phyloP scores from a whole-genome alignment of 129 eudicot genomes.

The Erigeron canadensis region DNA sequence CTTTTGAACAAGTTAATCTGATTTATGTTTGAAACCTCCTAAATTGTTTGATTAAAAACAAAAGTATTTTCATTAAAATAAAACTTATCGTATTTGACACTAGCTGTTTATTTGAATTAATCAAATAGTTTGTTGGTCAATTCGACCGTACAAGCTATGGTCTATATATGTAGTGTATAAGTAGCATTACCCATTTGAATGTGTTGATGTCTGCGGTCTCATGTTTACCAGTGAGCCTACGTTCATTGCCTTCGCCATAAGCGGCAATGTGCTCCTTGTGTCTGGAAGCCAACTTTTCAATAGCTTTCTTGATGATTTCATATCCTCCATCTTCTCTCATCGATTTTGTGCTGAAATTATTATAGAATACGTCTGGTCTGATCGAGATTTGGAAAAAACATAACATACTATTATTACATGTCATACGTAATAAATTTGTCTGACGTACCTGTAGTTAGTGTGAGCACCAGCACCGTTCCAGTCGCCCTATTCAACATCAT shows the following conservation, averaged over 20 bases:
- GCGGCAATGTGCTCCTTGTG: constrained; percentile 96
- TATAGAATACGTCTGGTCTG: background rate
- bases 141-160: too few relatives aligned
- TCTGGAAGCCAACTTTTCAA: constrained; percentile 66
- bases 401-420: too few relatives aligned
- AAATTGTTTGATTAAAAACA: too few relatives aligned
- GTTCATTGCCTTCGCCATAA: constrained; percentile 97
- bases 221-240: constrained; percentile 90
- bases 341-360: constrained; percentile 62
- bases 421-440: background rate
- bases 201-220: constrained; percentile 85
- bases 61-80: too few relatives aligned
- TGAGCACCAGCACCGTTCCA: constrained; percentile 99
- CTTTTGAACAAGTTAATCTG: too few relatives aligned
- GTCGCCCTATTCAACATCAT: constrained; percentile 61
- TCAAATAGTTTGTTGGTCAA: too few relatives aligned
- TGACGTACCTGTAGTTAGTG: constrained; percentile 82
- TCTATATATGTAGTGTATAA: too few relatives aligned
- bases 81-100: too few relatives aligned
- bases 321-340: constrained; percentile 93
- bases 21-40: too few relatives aligned
- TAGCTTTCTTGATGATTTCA: constrained; percentile 83
- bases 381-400: constrained; percentile 6
- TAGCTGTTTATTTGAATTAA: too few relatives aligned
- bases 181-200: constrained; percentile 73